Evolutionary conservation across 2,329 filamentous ascomycete genomes (phyloP), one percentile per base, ranked within the genome.

Genomic region (Fusarium pseudoanthophilum): DNA sequence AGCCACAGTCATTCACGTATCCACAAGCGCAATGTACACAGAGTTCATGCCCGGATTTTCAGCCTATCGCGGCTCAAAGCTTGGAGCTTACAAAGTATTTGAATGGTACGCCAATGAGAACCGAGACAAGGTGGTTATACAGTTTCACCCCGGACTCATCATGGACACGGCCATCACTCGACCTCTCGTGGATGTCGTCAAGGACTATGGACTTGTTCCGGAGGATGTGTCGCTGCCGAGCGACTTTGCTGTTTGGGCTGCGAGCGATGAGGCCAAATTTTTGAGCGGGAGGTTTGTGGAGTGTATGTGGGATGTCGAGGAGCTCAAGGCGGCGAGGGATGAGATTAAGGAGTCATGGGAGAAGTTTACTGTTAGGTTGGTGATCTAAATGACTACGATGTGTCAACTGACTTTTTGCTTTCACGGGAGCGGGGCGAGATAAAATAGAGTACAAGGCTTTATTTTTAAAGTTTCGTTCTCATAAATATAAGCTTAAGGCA

Each of bases 271-370:
- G 69, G 85, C 86, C 0, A 74, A 69, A 11, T 87, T 88, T 68
- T 73, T 88, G 32, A 84, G 82, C 45, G 80, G 83, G 7, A 85
- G 83, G 52, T 84, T 84, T 28, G 73, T 87, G 1, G 88, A 85
- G 83, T 80, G 83, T 16, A 85, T 85, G 28, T 88, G 86, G 86
- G 87, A 88, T 74, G 82, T 87, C 1, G 81, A 85, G 43, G 86
- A 88, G 71, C 80, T 88, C 39, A 84, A 84, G 74, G 77, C 79
- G 2, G 75, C 77, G 42, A 81, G 79, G 9, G 76, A 79, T 30
- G 80, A 84, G 67, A 77, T 86, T 53, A 46, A 60, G 16, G 63
- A 55, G 16, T 69, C 74, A 7, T 45, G 62, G 48, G 55, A 53
- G n/a, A 77, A 60, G 43, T 69, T 78, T 30, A 77, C 78, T 5